phyloP scores from a whole-genome alignment of 2,329 filamentous ascomycete species.

The Fusarium dlaminii region DNA sequence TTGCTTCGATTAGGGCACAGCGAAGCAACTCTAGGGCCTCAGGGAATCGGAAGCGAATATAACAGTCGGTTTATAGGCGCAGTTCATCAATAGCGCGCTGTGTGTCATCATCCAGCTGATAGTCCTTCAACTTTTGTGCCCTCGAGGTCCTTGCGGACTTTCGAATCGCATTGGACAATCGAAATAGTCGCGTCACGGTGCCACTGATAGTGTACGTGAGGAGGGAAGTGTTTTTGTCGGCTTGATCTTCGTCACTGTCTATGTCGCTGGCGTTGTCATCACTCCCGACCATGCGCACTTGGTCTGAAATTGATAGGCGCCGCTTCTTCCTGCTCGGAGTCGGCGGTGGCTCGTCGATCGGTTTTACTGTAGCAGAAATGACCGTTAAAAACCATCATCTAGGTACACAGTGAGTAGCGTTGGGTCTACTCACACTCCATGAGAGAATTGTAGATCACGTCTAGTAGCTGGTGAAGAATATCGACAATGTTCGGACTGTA shows the following conservation, averaged over 20 bases:
- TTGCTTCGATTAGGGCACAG: background rate
- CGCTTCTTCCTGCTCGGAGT: background rate
- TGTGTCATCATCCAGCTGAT: background rate
- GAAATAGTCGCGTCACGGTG: background rate
- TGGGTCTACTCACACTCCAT: background rate
- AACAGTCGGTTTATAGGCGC: background rate
- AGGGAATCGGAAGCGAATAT: background rate
- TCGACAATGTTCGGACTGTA: background rate
- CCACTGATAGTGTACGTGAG: background rate
- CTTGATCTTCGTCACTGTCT: background rate
- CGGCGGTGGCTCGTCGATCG: background rate
- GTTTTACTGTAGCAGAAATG: background rate
- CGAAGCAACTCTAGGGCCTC: background rate
- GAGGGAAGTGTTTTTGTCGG: background rate
- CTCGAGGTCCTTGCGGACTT: background rate
- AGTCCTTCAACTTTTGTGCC: background rate
- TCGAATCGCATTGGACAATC: background rate
- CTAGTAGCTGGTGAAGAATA: background rate
- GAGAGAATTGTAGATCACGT: background rate
- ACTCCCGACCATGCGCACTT: background rate
- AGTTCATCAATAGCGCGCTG: background rate
- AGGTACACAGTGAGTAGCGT: background rate
- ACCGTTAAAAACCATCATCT: background rate
- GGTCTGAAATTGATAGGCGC: background rate
- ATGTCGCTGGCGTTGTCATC: background rate